Conservation (phyloP, 2,329 filamentous ascomycete species). For the Diaporthe capsici region DNA sequence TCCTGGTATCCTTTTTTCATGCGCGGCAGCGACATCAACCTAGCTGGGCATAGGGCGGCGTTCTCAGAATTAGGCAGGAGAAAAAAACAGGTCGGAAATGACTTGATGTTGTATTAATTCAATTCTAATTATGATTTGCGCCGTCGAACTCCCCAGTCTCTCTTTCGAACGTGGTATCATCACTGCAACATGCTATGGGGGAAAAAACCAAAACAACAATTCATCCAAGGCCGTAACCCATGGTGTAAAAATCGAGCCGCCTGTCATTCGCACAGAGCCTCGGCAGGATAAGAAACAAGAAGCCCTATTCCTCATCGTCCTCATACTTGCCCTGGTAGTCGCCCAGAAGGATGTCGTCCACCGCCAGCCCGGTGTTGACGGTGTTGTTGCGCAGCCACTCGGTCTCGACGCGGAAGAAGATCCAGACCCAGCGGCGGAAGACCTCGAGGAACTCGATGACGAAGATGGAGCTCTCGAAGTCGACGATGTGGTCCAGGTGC, state of each 20-base stretch:
- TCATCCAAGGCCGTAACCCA: conserved; percentile 29
- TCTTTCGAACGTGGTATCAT: conserved; percentile 38
- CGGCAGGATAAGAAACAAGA: conserved; percentile 18
- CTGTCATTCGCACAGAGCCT: conserved; percentile 4
- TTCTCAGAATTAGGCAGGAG: conserved; percentile 19
- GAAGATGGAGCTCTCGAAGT: conserved; percentile 91
- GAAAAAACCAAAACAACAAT: not conserved
- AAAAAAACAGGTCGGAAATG: not conserved
- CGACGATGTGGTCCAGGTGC: conserved; percentile 85
- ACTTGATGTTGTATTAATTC: conserved; percentile 24
- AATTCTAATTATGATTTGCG: conserved; percentile 20
- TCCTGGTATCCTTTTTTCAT: not conserved
- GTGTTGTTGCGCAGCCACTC: conserved; percentile 80
- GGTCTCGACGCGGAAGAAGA: conserved; percentile 94
- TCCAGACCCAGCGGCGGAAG: conserved; percentile 93
- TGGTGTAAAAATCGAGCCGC: conserved; percentile 15
- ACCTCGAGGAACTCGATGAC: conserved; percentile 90
- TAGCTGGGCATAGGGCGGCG: conserved; percentile 26
- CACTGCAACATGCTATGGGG: conserved; percentile 21
- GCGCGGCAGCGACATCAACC: not conserved
- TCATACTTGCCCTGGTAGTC: conserved; percentile 77
- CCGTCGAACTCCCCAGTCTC: conserved; percentile 8
- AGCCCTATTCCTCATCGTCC: conserved; percentile 64
- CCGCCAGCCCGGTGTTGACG: conserved; percentile 66
- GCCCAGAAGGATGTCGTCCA: conserved; percentile 82